Evolutionary conservation across 1,139 yeast genomes (phyloP), one percentile per base, ranked within the genome.

Genomic region (Hyphopichia pseudoburtonii): DNA sequence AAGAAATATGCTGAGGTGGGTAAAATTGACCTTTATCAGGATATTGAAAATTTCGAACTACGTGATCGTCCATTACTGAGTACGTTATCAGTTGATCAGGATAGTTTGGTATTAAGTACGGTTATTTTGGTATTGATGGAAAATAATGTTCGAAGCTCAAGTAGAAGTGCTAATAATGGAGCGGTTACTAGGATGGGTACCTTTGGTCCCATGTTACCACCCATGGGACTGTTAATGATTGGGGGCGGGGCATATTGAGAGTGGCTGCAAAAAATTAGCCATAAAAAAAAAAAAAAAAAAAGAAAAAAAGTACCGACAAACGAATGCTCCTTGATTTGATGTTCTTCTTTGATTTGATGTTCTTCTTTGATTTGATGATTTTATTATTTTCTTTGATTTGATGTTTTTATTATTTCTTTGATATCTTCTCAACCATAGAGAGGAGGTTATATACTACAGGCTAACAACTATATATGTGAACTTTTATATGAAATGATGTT

Each of bases 1-100:
- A 66, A 60, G 42, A 66, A 57, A 42, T 68, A 51, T 42, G 44
- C 59, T 9, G 73, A 68, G 35, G 47, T 52, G 9, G 75, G 72
- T 4, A 57, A 46, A 33, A 39, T 70, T 15, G 72, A 68, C 34
- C 14, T 62, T 4, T 71, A 71, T 42, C 74, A 70, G 41, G 63
- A 62, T 32, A n/a, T 24, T n/a, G 18, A 27, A 7, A 15, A 16
- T 27, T n/a, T n/a, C 11, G 28, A 25, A 10, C 11, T 6, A 8
- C 11, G 28, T n/a, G 14, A 5, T 8, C n/a, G n/a, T n/a, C 18
- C n/a, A 6, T 16, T 17, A 16, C 7, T 15, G 5, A 47, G 60
- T 40, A 66, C 71, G 0, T 49, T 57, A 16, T 63, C 71, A 8
- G 51, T 64, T 5, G 66, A 63, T 34, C 30, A 48, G 8, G 74